Conservation (phyloP, 176 grass and related monocot genomes). For the Oropetium thomaeum region DNA sequence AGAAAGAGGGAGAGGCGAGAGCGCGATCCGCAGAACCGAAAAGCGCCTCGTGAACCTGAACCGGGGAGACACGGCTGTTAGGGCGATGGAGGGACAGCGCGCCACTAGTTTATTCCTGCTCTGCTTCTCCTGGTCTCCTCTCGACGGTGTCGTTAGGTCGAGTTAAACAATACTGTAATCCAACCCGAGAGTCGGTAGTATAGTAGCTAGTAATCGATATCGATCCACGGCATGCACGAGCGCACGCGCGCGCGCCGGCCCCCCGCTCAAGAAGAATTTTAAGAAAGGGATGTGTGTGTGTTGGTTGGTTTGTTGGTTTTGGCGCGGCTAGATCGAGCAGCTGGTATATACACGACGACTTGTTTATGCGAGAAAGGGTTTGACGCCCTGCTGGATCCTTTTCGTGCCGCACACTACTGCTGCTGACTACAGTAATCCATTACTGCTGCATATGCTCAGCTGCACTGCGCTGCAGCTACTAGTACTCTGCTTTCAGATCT, state of each 20-base stretch:
- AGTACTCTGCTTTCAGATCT: too few species aligned
- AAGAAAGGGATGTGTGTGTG: conserved; percentile 39
- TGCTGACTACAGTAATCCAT: too few species aligned
- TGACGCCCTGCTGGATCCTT: too few species aligned
- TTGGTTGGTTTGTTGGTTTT: neutral
- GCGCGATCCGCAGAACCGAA: conserved; percentile 15
- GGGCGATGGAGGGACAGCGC: conserved; percentile 34
- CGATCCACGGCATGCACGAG: neutral
- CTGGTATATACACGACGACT: neutral
- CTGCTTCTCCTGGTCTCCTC: conserved; percentile 48
- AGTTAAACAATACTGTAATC: neutral
- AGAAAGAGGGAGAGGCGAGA: neutral
- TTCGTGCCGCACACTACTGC: too few species aligned
- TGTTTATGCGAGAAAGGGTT: neutral
- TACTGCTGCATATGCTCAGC: too few species aligned
- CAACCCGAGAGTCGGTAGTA: neutral
- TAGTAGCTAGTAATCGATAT: too few species aligned
- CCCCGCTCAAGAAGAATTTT: neutral
- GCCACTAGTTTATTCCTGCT: conserved; percentile 43
- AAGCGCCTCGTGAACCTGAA: conserved; percentile 51
- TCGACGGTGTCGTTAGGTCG: neutral
- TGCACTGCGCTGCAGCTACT: too few species aligned
- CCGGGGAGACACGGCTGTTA: conserved; percentile 47
- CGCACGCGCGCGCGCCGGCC: neutral
- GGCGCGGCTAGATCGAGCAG: neutral